Percentiles rank a stretch among this genome's conserved stretches.
Conservation (phyloP, 495 filamentous ascomycete genomes). For the Niebla homalea region DNA sequence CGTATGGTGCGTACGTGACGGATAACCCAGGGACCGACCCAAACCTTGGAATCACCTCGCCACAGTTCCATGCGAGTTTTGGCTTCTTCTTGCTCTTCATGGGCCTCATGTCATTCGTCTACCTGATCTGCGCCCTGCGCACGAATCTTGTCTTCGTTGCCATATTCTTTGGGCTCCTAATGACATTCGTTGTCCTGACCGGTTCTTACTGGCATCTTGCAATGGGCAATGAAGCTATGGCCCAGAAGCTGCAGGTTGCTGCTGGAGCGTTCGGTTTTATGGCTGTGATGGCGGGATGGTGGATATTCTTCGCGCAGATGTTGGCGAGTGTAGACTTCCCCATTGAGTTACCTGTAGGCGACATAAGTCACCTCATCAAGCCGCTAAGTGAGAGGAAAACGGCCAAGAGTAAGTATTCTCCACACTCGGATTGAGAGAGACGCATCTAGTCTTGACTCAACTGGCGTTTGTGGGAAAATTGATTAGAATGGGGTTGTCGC, state of each 20-base stretch:
- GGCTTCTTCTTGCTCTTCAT: slow-evolving; percentile 45
- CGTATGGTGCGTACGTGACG: slow-evolving; percentile 24
- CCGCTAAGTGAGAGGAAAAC: slow-evolving; percentile 8
- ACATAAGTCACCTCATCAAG: slow-evolving; percentile 25
- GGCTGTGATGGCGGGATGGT: slow-evolving; percentile 21
- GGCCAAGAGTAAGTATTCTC: slow-evolving; percentile 2
- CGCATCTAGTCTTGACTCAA: too few relatives aligned
- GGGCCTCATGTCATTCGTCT: slow-evolving; percentile 44
- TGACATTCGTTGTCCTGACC: slow-evolving; percentile 38
- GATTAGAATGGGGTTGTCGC: background rate
- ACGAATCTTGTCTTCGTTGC: slow-evolving; percentile 47
- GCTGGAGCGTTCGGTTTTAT: slow-evolving; percentile 17
- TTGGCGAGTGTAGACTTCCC: slow-evolving; percentile 43
- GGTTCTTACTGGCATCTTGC: slow-evolving; percentile 36
- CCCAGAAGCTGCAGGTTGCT: slow-evolving; percentile 19
- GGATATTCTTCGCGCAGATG: slow-evolving; percentile 42
- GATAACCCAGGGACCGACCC: slow-evolving; percentile 16
- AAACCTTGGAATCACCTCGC: slow-evolving; percentile 21
- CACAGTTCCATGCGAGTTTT: slow-evolving; percentile 29
- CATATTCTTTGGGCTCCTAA: slow-evolving; percentile 42
- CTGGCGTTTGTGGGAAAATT: background rate
- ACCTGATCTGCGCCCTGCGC: slow-evolving; percentile 43
- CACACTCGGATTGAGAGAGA: background rate
- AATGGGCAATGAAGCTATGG: slow-evolving; percentile 5
- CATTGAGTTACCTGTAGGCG: slow-evolving; percentile 40